Conservation (phyloP, 2,329 filamentous ascomycete genomes). For the Monosporascus sp. region DNA sequence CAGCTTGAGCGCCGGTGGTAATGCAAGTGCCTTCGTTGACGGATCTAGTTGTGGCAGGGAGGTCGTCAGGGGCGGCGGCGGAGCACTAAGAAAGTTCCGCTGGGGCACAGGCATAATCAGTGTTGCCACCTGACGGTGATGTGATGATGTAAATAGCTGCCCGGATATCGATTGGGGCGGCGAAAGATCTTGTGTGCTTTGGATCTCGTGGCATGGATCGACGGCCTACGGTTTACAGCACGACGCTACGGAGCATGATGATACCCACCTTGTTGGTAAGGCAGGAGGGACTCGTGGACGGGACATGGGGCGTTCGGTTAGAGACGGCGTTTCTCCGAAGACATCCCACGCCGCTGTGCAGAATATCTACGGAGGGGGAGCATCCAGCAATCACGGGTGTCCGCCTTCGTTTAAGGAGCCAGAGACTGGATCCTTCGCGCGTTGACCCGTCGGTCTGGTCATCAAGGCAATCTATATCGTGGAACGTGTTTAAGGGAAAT, state of each 20-base stretch:
- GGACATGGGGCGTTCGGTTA: too few relatives aligned
- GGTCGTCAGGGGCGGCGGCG: conserved; percentile 45
- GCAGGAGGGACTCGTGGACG: too few relatives aligned
- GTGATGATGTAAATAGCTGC: background rate
- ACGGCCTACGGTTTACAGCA: conserved; percentile 3
- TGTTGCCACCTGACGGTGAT: background rate
- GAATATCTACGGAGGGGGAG: too few relatives aligned
- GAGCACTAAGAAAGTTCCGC: conserved; percentile 47
- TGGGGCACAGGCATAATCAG: conserved; percentile 45
- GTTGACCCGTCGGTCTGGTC: too few relatives aligned
- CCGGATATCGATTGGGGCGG: background rate
- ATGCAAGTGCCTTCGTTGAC: conserved; percentile 36
- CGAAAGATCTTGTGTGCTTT: too few relatives aligned
- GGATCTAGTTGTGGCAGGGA: conserved; percentile 47
- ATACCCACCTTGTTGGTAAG: background rate
- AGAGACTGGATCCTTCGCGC: too few relatives aligned
- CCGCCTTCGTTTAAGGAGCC: too few relatives aligned
- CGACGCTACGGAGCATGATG: background rate
- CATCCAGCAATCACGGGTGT: too few relatives aligned
- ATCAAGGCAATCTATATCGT: too few relatives aligned
- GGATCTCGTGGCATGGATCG: conserved; percentile 8
- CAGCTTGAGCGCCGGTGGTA: conserved; percentile 36
- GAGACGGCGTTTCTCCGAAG: too few relatives aligned
- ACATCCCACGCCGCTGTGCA: too few relatives aligned
- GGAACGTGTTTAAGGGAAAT: too few relatives aligned